phyloP scores from a whole-genome alignment of 495 filamentous ascomycete species.

The Hypoxylon intermedium region DNA sequence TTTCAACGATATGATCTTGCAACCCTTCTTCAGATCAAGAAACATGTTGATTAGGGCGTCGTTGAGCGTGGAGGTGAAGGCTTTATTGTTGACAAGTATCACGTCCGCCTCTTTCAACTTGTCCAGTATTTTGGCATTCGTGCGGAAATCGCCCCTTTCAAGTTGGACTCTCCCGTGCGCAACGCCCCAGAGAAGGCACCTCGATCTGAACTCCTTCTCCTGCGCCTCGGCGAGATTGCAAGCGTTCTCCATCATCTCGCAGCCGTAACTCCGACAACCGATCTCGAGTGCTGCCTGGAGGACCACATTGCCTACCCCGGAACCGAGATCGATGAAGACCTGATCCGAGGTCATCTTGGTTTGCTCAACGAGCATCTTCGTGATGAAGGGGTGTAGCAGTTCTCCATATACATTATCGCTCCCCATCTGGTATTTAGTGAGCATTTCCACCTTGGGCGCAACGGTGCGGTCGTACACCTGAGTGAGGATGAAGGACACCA shows the following conservation, averaged over 20 bases:
- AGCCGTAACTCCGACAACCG: slow-evolving; percentile 94
- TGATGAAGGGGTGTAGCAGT: slow-evolving; percentile 82
- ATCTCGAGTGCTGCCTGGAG: slow-evolving; percentile 93
- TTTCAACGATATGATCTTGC: slow-evolving; percentile 83
- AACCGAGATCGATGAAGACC: slow-evolving; percentile 92
- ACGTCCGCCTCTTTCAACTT: slow-evolving; percentile 86
- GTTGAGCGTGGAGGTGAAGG: slow-evolving; percentile 86
- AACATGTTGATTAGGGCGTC: slow-evolving; percentile 87
- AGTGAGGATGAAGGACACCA: slow-evolving; percentile 80
- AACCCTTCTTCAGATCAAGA: slow-evolving; percentile 90
- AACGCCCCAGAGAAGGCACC: slow-evolving; percentile 90
- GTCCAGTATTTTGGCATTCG: slow-evolving; percentile 70
- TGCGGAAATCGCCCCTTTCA: slow-evolving; percentile 83
- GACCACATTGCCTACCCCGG: slow-evolving; percentile 93
- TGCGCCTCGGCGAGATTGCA: slow-evolving; percentile 86
- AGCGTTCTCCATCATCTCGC: slow-evolving; percentile 91
- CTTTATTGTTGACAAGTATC: slow-evolving; percentile 95
- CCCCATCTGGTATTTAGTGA: slow-evolving; percentile 84
- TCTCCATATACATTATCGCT: slow-evolving; percentile 95
- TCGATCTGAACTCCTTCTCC: slow-evolving; percentile 80
- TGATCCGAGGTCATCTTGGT: slow-evolving; percentile 77
- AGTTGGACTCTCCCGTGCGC: slow-evolving; percentile 78
- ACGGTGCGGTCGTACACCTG: slow-evolving; percentile 94
- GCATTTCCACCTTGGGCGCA: slow-evolving; percentile 79
- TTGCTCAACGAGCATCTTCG: slow-evolving; percentile 75